These are phyloP conservation scores for Arabidopsis hybrid DNA, from an alignment of 441 rosid genomes.

Conservation along the genomic window DNA sequence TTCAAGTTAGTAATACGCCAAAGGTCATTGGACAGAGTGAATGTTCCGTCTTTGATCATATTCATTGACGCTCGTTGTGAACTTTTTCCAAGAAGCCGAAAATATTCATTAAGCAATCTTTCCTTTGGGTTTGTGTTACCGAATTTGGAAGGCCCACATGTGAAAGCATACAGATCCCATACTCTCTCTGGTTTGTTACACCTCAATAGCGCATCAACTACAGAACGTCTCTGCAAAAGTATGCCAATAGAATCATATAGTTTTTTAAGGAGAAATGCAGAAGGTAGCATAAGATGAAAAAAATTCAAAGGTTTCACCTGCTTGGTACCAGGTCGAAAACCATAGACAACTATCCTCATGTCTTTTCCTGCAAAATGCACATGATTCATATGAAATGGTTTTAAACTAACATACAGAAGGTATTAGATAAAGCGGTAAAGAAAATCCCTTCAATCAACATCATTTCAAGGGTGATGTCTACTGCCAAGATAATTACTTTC, in stretches of 20 bases:
- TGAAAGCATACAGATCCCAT: constrained; percentile 92
- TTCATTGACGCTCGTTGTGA: constrained; percentile 66
- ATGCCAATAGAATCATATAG: constrained; percentile 19
- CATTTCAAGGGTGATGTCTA: constrained; percentile 16
- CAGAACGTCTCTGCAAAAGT: constrained; percentile 73
- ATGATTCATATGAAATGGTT: constrained; percentile 24
- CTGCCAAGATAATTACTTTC: constrained; percentile 14
- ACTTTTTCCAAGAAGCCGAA: constrained; percentile 83
- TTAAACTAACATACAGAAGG: constrained; percentile 19
- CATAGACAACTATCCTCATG: constrained; percentile 94
- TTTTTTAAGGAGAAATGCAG: constrained; percentile 15
- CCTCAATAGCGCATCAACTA: constrained; percentile 70
- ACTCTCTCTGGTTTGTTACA: constrained; percentile 71
- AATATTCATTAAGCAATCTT: constrained; percentile 91
- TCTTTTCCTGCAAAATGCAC: constrained; percentile 81
- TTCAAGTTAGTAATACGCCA: constrained; percentile 92
- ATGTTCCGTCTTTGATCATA: constrained; percentile 81
- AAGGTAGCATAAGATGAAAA: constrained; percentile 14
- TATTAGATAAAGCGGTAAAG: constrained; percentile 19
- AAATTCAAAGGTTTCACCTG: constrained; percentile 58
- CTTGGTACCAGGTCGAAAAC: constrained; percentile 89
- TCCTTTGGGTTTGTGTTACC: constrained; percentile 76
- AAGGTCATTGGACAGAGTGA: constrained; percentile 71
- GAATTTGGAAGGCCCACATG: constrained; percentile 79
- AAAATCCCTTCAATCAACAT: constrained; percentile 23